Base-by-base conservation (phyloP, 805 yeast genomes). In the Ogataea paraovalis region DNA sequence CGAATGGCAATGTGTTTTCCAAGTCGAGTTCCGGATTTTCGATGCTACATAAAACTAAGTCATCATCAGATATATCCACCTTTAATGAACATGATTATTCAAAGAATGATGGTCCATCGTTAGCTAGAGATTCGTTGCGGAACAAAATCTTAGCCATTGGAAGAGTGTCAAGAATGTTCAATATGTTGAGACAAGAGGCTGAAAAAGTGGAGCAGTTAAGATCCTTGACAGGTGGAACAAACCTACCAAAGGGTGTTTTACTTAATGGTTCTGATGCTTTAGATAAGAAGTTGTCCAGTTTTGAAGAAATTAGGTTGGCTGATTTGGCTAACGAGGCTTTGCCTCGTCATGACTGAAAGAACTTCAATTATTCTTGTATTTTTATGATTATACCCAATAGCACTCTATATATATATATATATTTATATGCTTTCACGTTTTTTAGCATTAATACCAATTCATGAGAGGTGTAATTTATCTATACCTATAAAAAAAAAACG, bases 121-220 rank as follows among this genome's bases (percentile, higher is more conserved):
- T 61, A 3, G 64, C 52, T 36, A 71, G 75, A 53, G 70, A 40
- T 8, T 64, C 88, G 1, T 71, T 90, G 49, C 78, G 92, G 53
- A 90, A 87, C 67, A 92, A 92, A 73, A 87, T 94, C 44, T 69
- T 92, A 58, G 98, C 98, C 13, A 94, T 92, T 67, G 98, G 98
- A n/a, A 78, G 96, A 55, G 88, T 92, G 45, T 85, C 96, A 19
- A 78, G 97, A 49, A 91, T 94, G 97, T 94, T 86, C 69, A 85
- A 84, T 52, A 85, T 92, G 6, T 73, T 92, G 57, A 77, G 97
- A 54, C 89, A 89, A 62, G 97, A 92, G 63, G 79, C 92, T 41
- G 97, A 88, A 65, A 83, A 82, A 56, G 96, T 94, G 42, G 84
- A 85, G 48, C 90, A 85, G 60, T 73, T 92, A 59, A 87, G 94